Evolutionary conservation across 2,329 filamentous ascomycete genomes (phyloP), one percentile per base, ranked within the genome.

Genomic region (Aspergillus quadrilineatus): DNA sequence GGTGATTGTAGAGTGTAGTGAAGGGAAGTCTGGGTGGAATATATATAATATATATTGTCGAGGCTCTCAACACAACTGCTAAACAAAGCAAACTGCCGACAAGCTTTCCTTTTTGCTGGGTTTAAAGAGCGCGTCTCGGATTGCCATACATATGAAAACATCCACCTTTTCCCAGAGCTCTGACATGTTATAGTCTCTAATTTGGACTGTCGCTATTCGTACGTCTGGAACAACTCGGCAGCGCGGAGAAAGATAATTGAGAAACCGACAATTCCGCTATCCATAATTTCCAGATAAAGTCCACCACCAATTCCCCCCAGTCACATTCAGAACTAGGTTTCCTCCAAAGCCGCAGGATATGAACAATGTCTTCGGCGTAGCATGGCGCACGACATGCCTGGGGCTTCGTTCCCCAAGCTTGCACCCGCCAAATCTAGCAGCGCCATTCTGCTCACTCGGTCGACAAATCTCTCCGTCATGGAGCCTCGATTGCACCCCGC

Each of bases 301-400:
- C 28, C 43, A 41, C 48, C 47, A 37, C 42, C 44, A 32, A 26
- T 10, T 15, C 43, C 37, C n/a, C 46, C 44, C 42, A 49, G 39
- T 12, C 14, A 17, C 26, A 37, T 48, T 43, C 28, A 45, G 14
- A 52, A 17, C 36, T 44, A 36, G 52, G 37, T 37, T 50, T 57
- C 7, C 4, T 15, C 34, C 55, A 46, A 53, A 62, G 56, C 62
- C 48, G 59, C 63, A 61, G 66, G 70, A 69, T 65, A 77, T 77
- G 75, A 77, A 68, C 68, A 73, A 74, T 76, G 75, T 65, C 59
- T 64, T 72, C 63, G 68, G 70, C 60, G 60, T 71, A 67, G 67
- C 71, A 72, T 76, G 74, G 75, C 71, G 73, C 63, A 63, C 66
- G 53, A 67, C 74, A 66, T 76, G 75, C 66, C 61, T 63, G 55